Conservation (phyloP, 176 grass and related monocot species). For the Rhipidocladum racemiflorum region DNA sequence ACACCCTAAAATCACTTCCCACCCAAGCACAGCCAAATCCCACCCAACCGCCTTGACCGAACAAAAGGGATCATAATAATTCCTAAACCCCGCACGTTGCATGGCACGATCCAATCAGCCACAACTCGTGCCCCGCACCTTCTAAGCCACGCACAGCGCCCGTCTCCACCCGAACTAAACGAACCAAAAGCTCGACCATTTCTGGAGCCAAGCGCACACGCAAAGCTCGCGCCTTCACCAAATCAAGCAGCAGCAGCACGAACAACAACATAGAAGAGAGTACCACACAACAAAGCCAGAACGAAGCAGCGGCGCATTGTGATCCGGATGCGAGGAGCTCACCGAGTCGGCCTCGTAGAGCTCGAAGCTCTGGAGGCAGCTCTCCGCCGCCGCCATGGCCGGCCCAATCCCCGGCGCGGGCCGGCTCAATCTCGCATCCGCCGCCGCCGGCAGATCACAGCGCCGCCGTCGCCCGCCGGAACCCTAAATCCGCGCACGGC, state of each 20-base stretch:
- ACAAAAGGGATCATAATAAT: not conserved
- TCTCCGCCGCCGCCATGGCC: slow-evolving; percentile 35
- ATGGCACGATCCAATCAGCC: slow-evolving; percentile 24
- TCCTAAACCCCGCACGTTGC: not conserved
- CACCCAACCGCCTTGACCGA: not conserved
- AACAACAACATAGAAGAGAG: not conserved
- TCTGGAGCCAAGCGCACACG: not conserved
- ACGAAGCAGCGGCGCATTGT: slow-evolving; percentile 31
- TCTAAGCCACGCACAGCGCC: not conserved
- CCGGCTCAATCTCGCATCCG: slow-evolving; percentile 37
- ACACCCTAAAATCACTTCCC: not conserved
- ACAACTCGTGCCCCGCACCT: not conserved
- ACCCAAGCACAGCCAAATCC: not conserved
- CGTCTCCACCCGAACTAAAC: not conserved
- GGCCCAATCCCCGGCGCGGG: slow-evolving; percentile 25
- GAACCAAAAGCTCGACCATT: not conserved
- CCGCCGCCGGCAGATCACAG: slow-evolving; percentile 37
- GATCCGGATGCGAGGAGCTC: slow-evolving; percentile 33
- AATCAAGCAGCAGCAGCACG: not conserved
- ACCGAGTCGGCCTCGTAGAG: slow-evolving; percentile 57
- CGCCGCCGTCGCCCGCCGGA: slow-evolving; percentile 29
- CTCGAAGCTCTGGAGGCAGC: slow-evolving; percentile 48
- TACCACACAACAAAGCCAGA: not conserved
- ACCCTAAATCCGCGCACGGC: slow-evolving; percentile 46
- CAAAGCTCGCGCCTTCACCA: not conserved